Base-by-base conservation (phyloP, 305 asterid genomes). In the Rubia peregrina region DNA sequence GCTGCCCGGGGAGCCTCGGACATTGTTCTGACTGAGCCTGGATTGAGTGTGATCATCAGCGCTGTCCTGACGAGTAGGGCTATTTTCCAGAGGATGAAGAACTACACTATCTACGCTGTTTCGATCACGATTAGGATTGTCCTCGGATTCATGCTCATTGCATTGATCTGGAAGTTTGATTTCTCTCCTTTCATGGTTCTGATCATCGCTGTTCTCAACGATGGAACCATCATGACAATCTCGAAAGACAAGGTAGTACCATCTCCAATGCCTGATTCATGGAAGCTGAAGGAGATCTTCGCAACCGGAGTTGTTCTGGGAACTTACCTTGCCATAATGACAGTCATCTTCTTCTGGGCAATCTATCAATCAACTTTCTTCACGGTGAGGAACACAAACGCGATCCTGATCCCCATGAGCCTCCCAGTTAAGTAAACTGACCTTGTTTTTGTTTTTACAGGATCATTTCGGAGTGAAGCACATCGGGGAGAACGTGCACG, bases 161-260 rank as follows among this genome's bases (percentile, higher is more conserved):
- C 96, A 53, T 82, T 89, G 22, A 84, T 81, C 70, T 87, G 96
- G 96, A 72, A 79, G 75, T 89, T 89, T 19, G 93, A 89, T 73
- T 89, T 89, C 79, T 87, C 93, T 7, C 96, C 96, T 0, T 89
- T 89, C 73, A 89, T 89, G 96, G 96, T 89, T 76, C 86, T 89
- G 42, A 76, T 89, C 74, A 87, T 87, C 74, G 96, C 92, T 69
- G 81, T 86, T 36, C 91, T 89, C 56, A 89, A 89, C 30, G 92
- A 89, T 53, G 95, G 95, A 75, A 89, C 96, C 69, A 89, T 89
- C 74, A 89, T 87, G 96, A 89, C 93, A 9, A 88, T 88, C 74
- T 88, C 95, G n/a, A 88, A 88, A 73, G 95, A 88, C 80, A 86
- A 83, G 75, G 95, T 88, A 74, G 77, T 73, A 72, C 95, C 95